phyloP scores from a whole-genome alignment of 306 rosid genomes.

The Senna tora region DNA sequence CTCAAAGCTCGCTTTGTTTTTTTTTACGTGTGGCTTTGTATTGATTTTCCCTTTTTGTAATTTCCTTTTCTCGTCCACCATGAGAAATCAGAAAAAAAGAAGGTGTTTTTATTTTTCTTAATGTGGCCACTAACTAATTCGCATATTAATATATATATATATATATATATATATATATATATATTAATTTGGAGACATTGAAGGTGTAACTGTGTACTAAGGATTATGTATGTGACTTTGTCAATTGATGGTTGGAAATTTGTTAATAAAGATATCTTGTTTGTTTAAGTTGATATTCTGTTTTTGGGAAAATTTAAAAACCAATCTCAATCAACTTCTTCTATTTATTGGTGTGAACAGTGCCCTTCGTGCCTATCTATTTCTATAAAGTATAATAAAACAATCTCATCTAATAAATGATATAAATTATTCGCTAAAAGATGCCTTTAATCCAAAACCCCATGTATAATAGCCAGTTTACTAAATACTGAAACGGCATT shows the following conservation, averaged over 20 bases:
- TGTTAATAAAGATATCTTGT: not conserved
- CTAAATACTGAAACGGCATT: not conserved
- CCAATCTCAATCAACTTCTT: not conserved
- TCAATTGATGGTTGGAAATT: slow-evolving; percentile 1
- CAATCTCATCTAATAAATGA: no score
- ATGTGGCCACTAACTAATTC: no score
- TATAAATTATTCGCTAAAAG: no score
- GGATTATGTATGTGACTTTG: not conserved
- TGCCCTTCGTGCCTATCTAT: not conserved
- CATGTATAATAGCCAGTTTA: no score
- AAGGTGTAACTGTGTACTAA: not conserved
- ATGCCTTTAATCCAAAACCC: not conserved
- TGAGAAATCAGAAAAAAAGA: slow-evolving; percentile 48
- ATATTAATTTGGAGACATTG: not conserved
- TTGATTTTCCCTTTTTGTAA: slow-evolving; percentile 45
- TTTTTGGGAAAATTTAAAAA: no score
- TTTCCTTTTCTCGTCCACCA: slow-evolving; percentile 40
- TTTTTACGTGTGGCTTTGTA: slow-evolving; percentile 62
- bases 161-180: no score
- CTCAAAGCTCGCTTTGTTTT: slow-evolving; percentile 50
- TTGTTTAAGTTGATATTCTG: not conserved
- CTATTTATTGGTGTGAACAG: not conserved
- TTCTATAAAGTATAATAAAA: not conserved
- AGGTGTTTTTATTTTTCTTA: slow-evolving; percentile 27
- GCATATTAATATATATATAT: no score